Percentiles rank a stretch among this genome's conserved stretches.
Evolutionary conservation across 139 green algal genomes (phyloP).

Genomic region (Mychonastes homosphaera): DNA sequence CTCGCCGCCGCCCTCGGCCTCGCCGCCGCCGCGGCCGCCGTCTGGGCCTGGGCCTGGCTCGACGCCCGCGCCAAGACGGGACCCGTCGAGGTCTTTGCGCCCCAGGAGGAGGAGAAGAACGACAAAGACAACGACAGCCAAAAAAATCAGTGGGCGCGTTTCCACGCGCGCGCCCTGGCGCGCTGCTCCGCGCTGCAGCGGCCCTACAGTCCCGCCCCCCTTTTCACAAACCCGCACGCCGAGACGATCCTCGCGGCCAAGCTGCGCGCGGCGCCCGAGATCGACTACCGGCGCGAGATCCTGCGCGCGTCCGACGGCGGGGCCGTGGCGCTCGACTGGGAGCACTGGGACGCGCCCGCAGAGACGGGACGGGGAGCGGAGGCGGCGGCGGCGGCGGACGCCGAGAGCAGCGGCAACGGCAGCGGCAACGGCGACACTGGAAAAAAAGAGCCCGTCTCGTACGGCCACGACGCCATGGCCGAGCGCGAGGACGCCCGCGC

Average conservation of each 20-base stretch:
- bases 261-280: constrained; percentile 35
- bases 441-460: background rate
- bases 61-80: no score
- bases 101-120: no score
- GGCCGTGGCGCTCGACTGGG: constrained; percentile 73
- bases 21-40: no score
- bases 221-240: constrained; percentile 23
- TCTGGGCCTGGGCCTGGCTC: no score
- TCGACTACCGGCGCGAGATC: constrained; percentile 63
- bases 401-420: background rate
- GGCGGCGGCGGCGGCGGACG: background rate
- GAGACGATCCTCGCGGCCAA: constrained; percentile 86
- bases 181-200: constrained; percentile 24
- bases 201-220: constrained; percentile 21
- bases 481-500: background rate
- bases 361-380: background rate
- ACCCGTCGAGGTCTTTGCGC: no score
- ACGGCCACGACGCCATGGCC: background rate
- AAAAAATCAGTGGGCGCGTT: no score
- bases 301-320: constrained; percentile 70
- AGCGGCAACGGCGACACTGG: background rate
- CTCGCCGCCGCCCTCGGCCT: no score
- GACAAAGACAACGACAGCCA: background rate
- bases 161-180: constrained; percentile 27
- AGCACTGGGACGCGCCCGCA: constrained; percentile 23